Evolutionary conservation across 192 early-diverging fungal species (phyloP).

Genomic region (Tieghemiomyces parasiticus): DNA sequence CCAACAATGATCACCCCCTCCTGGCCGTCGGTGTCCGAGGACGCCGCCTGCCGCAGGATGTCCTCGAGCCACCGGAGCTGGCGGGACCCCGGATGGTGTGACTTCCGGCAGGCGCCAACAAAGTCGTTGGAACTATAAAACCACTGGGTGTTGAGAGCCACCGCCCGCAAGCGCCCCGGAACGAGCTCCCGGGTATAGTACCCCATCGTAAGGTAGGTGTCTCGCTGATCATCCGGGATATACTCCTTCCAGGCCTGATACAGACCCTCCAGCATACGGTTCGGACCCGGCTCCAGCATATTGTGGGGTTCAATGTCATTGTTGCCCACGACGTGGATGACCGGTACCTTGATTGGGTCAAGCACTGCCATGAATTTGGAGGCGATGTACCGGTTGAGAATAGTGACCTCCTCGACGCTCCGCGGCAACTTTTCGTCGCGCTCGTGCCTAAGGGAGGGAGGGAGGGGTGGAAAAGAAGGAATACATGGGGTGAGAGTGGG

Average conservation of each 20-base stretch:
- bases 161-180: slow-evolving; percentile 30
- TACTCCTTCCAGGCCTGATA: slow-evolving; percentile 38
- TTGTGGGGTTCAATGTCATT: slow-evolving; percentile 64
- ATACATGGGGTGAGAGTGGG: too few species aligned
- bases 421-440: slow-evolving; percentile 45
- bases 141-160: slow-evolving; percentile 58
- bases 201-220: slow-evolving; percentile 46
- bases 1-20: slow-evolving; percentile 45
- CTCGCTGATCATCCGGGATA: slow-evolving; percentile 41
- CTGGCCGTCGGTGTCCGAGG: slow-evolving; percentile 17
- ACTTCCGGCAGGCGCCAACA: slow-evolving; percentile 39
- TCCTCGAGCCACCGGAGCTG: slow-evolving; percentile 57
- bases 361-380: background rate
- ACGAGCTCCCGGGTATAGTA: slow-evolving; percentile 30
- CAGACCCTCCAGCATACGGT: slow-evolving; percentile 28
- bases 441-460: slow-evolving; percentile 68
- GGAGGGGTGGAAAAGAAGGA: too few species aligned
- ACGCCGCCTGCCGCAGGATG: slow-evolving; percentile 33
- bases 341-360: slow-evolving; percentile 14
- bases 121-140: slow-evolving; percentile 54
- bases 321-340: slow-evolving; percentile 44
- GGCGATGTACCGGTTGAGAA: slow-evolving; percentile 25
- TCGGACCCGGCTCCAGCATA: slow-evolving; percentile 32
- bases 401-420: slow-evolving; percentile 39
- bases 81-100: slow-evolving; percentile 39